phyloP scores from a whole-genome alignment of 805 yeast species.

The Candida arabinofermentans region DNA sequence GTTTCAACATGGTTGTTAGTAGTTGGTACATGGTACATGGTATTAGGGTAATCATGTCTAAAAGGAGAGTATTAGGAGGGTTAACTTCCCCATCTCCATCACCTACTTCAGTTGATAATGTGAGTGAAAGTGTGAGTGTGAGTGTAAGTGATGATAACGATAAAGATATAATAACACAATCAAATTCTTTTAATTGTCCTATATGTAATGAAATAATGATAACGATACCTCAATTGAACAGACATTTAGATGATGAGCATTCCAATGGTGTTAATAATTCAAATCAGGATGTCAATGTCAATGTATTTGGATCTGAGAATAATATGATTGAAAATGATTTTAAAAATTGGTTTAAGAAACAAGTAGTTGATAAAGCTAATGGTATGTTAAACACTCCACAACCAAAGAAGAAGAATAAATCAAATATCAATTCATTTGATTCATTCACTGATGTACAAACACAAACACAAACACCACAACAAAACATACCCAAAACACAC shows the following conservation, averaged over 20 bases:
- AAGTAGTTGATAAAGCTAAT: slow-evolving; percentile 34
- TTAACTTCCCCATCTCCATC: neutral
- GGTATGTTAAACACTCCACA: slow-evolving; percentile 24
- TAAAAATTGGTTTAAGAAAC: slow-evolving; percentile 40
- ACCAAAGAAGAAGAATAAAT: slow-evolving; percentile 4
- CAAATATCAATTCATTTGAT: slow-evolving; percentile 50
- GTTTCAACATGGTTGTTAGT: neutral
- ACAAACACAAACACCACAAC: slow-evolving; percentile 2
- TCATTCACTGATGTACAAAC: slow-evolving; percentile 23
- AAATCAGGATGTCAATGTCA: neutral
- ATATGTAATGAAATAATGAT: slow-evolving; percentile 62
- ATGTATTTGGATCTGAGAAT: slow-evolving; percentile 1
- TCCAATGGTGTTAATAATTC: slow-evolving; percentile 18
- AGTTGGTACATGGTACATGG: neutral
- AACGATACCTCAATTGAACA: slow-evolving; percentile 51
- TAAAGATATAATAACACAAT: slow-evolving; percentile 2
- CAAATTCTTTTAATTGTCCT: slow-evolving; percentile 58
- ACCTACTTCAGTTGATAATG: no score
- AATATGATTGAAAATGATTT: slow-evolving; percentile 32
- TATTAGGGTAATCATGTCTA: no score
- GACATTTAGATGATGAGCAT: slow-evolving; percentile 72
- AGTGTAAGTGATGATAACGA: slow-evolving; percentile 2
- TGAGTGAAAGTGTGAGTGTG: neutral
- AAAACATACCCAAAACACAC: slow-evolving; percentile 40
- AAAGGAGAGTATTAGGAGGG: slow-evolving; percentile 21